These are phyloP conservation scores for Yarrowia divulgata DNA, from an alignment of 805 yeast genomes.

Conservation along the genomic window DNA sequence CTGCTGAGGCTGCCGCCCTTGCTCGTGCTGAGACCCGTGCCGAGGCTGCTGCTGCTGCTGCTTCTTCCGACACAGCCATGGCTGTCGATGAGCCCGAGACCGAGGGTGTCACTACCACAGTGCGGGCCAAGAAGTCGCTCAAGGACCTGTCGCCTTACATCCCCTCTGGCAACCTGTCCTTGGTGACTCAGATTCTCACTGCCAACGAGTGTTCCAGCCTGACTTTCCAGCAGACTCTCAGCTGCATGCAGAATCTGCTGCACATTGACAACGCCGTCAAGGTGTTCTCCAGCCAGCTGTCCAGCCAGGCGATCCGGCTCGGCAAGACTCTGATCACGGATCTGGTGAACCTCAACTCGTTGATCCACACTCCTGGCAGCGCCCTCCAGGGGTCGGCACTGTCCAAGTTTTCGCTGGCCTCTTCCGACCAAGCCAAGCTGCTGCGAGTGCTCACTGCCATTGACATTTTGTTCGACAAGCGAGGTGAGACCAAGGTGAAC, in stretches of 20 bases:
- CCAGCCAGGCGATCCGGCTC: conserved; percentile 66
- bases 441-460: conserved; percentile 84
- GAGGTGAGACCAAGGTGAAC: conserved; percentile 40
- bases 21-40: conserved; percentile 16
- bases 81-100: conserved; percentile 14
- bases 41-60: not conserved
- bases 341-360: conserved; percentile 48
- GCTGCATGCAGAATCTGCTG: conserved; percentile 79
- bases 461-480: conserved; percentile 72
- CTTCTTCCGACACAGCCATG: conserved; percentile 15
- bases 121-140: conserved; percentile 24
- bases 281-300: conserved; percentile 71
- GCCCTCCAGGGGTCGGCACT: conserved; percentile 64
- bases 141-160: conserved; percentile 60
- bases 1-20: conserved; percentile 43
- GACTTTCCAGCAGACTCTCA: conserved; percentile 82
- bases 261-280: conserved; percentile 65
- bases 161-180: conserved; percentile 66
- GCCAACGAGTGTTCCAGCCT: conserved; percentile 85
- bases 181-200: conserved; percentile 69
- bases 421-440: conserved; percentile 89
- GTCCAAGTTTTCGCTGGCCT: conserved; percentile 73
- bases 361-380: conserved; percentile 47
- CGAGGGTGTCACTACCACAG: conserved; percentile 9
- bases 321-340: conserved; percentile 65